phyloP scores from a whole-genome alignment of 2,329 filamentous ascomycete species.

The Epichloe scottii region DNA sequence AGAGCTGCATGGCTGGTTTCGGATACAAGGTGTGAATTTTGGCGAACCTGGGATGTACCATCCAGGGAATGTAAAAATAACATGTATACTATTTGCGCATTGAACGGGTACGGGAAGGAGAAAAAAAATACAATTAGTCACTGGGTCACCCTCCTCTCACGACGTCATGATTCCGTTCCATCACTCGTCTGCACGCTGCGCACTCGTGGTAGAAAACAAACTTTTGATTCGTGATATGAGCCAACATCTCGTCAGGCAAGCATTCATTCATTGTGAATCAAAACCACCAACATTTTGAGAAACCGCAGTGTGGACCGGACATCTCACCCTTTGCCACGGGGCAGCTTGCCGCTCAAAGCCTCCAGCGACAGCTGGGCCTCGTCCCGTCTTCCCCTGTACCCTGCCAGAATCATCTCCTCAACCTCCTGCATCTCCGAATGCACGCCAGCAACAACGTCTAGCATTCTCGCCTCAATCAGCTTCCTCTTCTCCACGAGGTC shows the following conservation, averaged over 20 bases:
- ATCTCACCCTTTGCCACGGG: not conserved
- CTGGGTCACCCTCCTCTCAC: constrained; percentile 3
- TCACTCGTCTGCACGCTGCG: not conserved
- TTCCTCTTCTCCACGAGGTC: constrained; percentile 13
- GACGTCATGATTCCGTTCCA: not conserved
- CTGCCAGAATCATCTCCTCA: constrained; percentile 19
- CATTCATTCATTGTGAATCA: not conserved
- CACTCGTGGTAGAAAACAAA: not conserved
- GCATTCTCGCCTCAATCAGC: constrained; percentile 17
- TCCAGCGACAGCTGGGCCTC: constrained; percentile 11
- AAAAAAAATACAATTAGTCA: not conserved
- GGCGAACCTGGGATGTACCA: not conserved
- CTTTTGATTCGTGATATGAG: no score
- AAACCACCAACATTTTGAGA: not conserved
- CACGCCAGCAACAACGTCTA: constrained; percentile 11
- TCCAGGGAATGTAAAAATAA: not conserved
- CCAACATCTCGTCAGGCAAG: no score
- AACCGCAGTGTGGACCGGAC: not conserved
- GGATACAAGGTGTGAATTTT: constrained; percentile 58
- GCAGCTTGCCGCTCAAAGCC: not conserved
- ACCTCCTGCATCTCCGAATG: constrained; percentile 11
- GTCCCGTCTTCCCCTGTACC: constrained; percentile 15
- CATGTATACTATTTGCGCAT: constrained; percentile 13
- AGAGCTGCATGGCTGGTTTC: constrained; percentile 82
- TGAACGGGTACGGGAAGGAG: constrained; percentile 8